These are phyloP conservation scores for Ganoderma meredithae DNA, from an alignment of 1,284 basidiomycete genomes.

Conservation along the genomic window DNA sequence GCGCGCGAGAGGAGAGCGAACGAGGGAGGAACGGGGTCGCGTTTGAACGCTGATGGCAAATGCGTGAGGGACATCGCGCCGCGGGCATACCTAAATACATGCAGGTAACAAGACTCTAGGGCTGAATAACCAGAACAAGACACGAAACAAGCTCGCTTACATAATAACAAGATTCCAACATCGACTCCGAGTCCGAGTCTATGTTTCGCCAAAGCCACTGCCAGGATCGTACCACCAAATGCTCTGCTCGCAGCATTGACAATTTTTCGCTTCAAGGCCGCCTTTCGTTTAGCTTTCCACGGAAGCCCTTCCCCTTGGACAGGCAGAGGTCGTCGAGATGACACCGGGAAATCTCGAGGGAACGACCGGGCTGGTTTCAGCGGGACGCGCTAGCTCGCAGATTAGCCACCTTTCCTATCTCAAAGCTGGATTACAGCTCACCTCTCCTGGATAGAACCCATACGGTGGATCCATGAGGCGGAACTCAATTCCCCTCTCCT, in stretches of 20 bases:
- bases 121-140: no score
- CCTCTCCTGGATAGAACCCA: constrained; percentile 26
- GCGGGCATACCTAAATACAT: no score
- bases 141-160: no score
- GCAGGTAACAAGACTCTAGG: no score
- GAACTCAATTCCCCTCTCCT: constrained; percentile 13
- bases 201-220: constrained; percentile 18
- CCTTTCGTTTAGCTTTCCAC: background rate
- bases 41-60: no score
- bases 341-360: constrained; percentile 15
- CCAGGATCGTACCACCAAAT: constrained; percentile 14
- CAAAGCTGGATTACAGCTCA: background rate
- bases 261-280: constrained; percentile 4
- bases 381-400: constrained; percentile 4
- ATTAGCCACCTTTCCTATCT: background rate
- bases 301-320: background rate
- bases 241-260: constrained; percentile 13
- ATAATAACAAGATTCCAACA: no score
- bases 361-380: constrained; percentile 10
- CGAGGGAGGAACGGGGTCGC: no score
- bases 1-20: no score
- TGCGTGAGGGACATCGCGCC: no score
- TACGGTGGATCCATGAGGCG: constrained; percentile 21
- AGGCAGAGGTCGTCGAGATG: background rate
- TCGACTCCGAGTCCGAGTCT: background rate